phyloP scores from a whole-genome alignment of 768 basidiomycete species.

The Lyophyllum semitale region DNA sequence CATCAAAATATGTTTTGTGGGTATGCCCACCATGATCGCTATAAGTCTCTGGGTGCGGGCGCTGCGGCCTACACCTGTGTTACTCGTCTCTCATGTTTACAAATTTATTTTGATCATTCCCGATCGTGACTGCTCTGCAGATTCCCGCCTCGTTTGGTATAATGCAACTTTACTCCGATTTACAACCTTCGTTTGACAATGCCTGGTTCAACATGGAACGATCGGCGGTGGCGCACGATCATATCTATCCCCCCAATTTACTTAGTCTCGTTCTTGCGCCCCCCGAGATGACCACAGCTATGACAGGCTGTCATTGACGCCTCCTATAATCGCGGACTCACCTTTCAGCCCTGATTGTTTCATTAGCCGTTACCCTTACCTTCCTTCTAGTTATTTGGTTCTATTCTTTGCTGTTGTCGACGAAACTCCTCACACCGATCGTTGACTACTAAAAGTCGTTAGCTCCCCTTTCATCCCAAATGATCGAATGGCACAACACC shows the following conservation, averaged over 20 bases:
- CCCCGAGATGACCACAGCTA: background rate
- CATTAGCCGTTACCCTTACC: background rate
- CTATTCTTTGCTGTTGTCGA: background rate
- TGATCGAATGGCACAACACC: background rate
- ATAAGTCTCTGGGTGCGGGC: background rate
- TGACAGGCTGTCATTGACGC: background rate
- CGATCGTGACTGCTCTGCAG: background rate
- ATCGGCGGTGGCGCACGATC: constrained; percentile 7
- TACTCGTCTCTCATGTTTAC: background rate
- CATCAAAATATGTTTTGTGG: no score
- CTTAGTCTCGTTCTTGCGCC: background rate
- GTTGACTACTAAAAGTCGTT: background rate
- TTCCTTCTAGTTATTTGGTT: background rate
- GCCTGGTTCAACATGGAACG: background rate
- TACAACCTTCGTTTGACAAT: background rate
- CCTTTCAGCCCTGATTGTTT: background rate
- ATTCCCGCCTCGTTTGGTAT: background rate
- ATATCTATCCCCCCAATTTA: background rate
- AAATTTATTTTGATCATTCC: background rate
- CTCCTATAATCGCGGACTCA: no score
- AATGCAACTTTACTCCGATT: background rate
- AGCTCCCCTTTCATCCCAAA: background rate
- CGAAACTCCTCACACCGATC: background rate
- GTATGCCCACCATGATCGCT: background rate
- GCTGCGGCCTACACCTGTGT: background rate